Percentiles rank a stretch among this genome's conserved stretches.
Evolutionary conservation across 2,329 filamentous ascomycete genomes (phyloP).

Genomic region (Ophiocordyceps camponoti-rufipedis): DNA sequence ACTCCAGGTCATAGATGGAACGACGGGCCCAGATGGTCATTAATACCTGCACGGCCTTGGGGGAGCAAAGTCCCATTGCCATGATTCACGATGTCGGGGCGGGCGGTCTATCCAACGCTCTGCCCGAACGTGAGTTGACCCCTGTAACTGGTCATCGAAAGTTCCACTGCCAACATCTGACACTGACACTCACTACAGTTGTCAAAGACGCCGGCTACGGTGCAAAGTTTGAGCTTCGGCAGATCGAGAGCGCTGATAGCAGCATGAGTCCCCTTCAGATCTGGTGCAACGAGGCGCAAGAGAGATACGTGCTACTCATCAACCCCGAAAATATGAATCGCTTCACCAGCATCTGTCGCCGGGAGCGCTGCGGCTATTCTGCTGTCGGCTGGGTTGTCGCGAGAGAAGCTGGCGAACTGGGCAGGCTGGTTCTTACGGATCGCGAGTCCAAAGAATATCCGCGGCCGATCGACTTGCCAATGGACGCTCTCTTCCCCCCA

Average conservation of each 20-base stretch:
- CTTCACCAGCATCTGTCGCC: conserved; percentile 50
- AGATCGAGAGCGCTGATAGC: conserved; percentile 76
- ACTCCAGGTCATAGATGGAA: conserved; percentile 39
- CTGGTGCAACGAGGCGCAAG: conserved; percentile 95
- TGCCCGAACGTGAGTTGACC: conserved; percentile 46
- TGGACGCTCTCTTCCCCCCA: conserved; percentile 77
- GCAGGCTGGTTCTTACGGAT: conserved; percentile 66
- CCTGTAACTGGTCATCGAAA: background rate
- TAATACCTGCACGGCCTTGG: conserved; percentile 76
- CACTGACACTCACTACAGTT: conserved; percentile 18
- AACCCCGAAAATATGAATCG: conserved; percentile 63
- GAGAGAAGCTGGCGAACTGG: conserved; percentile 40
- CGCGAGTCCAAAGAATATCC: conserved; percentile 58
- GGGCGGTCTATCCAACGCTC: conserved; percentile 56
- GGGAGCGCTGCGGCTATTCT: conserved; percentile 85
- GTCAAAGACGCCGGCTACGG: conserved; percentile 85
- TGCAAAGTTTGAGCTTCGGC: conserved; percentile 82
- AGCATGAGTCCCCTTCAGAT: conserved; percentile 94
- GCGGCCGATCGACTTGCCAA: conserved; percentile 71
- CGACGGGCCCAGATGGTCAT: conserved; percentile 95
- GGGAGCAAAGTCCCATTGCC: conserved; percentile 71
- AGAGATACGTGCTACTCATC: conserved; percentile 84
- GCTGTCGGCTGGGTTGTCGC: conserved; percentile 65
- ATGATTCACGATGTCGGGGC: conserved; percentile 98
- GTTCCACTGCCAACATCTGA: no score